Evolutionary conservation across 495 filamentous ascomycete species (phyloP).

Genomic region (Talaromyces proteolyticus): DNA sequence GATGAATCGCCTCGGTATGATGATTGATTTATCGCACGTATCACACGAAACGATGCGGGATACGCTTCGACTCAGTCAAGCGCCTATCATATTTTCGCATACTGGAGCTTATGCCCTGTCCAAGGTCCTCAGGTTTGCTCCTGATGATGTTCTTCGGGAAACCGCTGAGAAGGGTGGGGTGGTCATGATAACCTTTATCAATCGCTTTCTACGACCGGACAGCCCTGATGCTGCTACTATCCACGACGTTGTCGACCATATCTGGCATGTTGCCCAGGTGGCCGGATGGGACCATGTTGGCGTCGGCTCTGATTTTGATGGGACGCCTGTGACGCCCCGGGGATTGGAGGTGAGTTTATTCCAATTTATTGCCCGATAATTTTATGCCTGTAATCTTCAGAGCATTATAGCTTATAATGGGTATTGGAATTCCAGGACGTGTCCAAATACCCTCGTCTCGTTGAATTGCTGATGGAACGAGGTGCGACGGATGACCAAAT

Average conservation of each 20-base stretch:
- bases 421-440: slow-evolving; percentile 43
- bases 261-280: slow-evolving; percentile 60
- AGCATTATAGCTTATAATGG: too few species aligned
- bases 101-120: slow-evolving; percentile 61
- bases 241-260: slow-evolving; percentile 60
- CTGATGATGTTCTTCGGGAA: slow-evolving; percentile 60
- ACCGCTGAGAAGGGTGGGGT: slow-evolving; percentile 55
- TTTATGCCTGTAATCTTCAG: too few species aligned
- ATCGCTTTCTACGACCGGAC: slow-evolving; percentile 55
- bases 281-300: slow-evolving; percentile 74
- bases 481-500: slow-evolving; percentile 56
- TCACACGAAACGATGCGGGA: slow-evolving; percentile 66
- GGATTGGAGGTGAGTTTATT: slow-evolving; percentile 25
- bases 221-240: slow-evolving; percentile 55
- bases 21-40: slow-evolving; percentile 63
- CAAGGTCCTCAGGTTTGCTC: slow-evolving; percentile 66
- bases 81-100: slow-evolving; percentile 72
- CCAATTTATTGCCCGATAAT: not conserved
- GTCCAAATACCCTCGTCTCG: slow-evolving; percentile 63
- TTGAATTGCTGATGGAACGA: slow-evolving; percentile 56
- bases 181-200: slow-evolving; percentile 73
- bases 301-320: slow-evolving; percentile 71
- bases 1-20: slow-evolving; percentile 64
- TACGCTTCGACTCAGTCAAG: slow-evolving; percentile 52
- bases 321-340: slow-evolving; percentile 25